Percentiles rank a stretch among this genome's conserved stretches.
Conservation (phyloP, 2,329 filamentous ascomycete genomes). For the Pezicula neosporulosa region DNA sequence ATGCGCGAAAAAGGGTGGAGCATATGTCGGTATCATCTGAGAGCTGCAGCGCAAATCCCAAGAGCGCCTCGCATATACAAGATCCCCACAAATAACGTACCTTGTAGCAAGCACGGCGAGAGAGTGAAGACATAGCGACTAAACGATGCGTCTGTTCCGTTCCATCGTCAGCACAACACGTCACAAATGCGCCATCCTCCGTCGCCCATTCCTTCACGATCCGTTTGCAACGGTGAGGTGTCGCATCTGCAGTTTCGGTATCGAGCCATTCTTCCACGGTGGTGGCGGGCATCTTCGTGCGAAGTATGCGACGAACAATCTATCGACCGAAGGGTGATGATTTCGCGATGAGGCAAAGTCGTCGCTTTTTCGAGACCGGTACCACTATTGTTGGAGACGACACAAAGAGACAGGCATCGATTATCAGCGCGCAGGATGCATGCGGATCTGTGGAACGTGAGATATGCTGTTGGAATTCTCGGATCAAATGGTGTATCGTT, state of each 20-base stretch:
- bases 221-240: constrained; percentile 30
- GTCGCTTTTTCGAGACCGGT: background rate
- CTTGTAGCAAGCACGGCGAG: constrained; percentile 70
- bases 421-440: background rate
- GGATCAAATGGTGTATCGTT: background rate
- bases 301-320: background rate
- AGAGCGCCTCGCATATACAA: background rate
- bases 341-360: background rate
- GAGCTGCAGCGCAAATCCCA: no score
- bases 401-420: background rate
- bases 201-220: constrained; percentile 27
- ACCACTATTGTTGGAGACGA: background rate
- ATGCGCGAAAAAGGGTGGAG: no score
- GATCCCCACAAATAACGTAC: constrained; percentile 39
- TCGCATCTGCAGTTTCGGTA: constrained; percentile 21
- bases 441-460: constrained; percentile 1
- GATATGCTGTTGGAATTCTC: background rate
- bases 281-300: constrained; percentile 25
- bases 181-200: constrained; percentile 28
- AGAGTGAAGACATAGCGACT: constrained; percentile 69
- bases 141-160: constrained; percentile 28
- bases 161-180: constrained; percentile 33
- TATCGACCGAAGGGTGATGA: background rate
- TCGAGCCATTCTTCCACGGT: constrained; percentile 29
- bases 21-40: no score